Percentiles rank a stretch among this genome's conserved stretches.
phyloP scores from a whole-genome alignment of 371 early-diverging fungal species.

The Basidiobolus meristosporus region DNA sequence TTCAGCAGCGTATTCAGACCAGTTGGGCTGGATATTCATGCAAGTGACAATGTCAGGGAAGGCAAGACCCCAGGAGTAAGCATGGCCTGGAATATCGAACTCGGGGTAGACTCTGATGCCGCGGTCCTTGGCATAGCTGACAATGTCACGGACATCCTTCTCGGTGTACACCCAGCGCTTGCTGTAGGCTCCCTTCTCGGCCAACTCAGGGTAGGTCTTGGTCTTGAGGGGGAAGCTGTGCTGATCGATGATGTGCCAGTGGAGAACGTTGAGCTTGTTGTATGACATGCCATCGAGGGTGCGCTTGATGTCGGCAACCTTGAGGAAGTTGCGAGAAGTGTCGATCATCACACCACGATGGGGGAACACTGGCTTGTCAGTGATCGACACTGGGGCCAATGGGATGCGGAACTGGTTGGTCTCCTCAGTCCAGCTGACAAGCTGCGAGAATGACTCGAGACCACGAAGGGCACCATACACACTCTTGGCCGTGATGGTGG shows the following conservation, averaged over 20 bases:
- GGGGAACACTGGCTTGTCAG: constrained; percentile 38
- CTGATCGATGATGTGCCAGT: constrained; percentile 69
- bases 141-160: constrained; percentile 27
- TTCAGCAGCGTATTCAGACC: constrained; percentile 23
- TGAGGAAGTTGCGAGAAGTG: constrained; percentile 56
- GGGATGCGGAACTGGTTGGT: not conserved
- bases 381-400: constrained; percentile 33
- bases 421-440: constrained; percentile 18
- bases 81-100: constrained; percentile 66
- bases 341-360: constrained; percentile 64
- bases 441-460: constrained; percentile 52
- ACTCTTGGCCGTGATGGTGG: constrained; percentile 34
- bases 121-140: constrained; percentile 38
- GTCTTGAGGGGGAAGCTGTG: constrained; percentile 56
- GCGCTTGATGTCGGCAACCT: constrained; percentile 29
- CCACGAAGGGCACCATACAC: constrained; percentile 60
- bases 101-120: constrained; percentile 64
- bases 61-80: constrained; percentile 15
- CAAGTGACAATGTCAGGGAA: constrained; percentile 20
- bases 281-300: constrained; percentile 55
- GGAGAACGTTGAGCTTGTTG: constrained; percentile 68
- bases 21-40: constrained; percentile 15
- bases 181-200: constrained; percentile 41
- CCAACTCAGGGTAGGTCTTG: constrained; percentile 31
- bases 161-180: constrained; percentile 30